Evolutionary conservation across 148 eudicot genomes (phyloP).

Genomic region (Rheum nobile): DNA sequence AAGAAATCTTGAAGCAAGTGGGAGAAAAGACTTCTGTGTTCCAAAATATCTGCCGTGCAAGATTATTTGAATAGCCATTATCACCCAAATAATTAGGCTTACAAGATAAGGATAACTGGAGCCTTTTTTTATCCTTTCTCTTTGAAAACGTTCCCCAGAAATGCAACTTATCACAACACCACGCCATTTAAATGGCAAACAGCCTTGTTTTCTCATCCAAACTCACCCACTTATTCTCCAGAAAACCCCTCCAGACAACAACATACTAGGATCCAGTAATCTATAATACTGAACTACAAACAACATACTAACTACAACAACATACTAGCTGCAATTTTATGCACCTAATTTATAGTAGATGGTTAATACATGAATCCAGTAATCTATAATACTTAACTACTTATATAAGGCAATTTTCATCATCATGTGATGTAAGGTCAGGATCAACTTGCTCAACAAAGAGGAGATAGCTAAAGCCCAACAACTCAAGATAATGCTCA

Average conservation of each 20-base stretch:
- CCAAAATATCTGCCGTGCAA: neutral
- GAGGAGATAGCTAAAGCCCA: no score
- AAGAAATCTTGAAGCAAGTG: neutral
- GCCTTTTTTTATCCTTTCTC: neutral
- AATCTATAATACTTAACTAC: no score
- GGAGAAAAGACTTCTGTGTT: neutral
- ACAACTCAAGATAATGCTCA: no score
- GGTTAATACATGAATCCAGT: no score
- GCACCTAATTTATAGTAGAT: no score
- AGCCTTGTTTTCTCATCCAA: slow-evolving; percentile 34
- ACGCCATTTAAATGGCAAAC: slow-evolving; percentile 27
- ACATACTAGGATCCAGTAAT: no score
- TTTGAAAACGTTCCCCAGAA: neutral
- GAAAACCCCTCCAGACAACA: slow-evolving; percentile 12
- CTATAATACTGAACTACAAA: no score
- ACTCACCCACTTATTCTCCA: slow-evolving; percentile 15
- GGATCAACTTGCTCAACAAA: no score
- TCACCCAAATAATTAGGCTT: neutral
- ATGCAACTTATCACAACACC: neutral
- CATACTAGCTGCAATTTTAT: no score
- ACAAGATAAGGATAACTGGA: neutral
- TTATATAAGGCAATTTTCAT: no score
- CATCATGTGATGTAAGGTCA: no score
- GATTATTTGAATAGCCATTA: neutral
- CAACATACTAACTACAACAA: no score